Evolutionary conservation across 805 yeast species (phyloP), one percentile per base, ranked within the genome.

Genomic region (Yarrowia osloensis): DNA sequence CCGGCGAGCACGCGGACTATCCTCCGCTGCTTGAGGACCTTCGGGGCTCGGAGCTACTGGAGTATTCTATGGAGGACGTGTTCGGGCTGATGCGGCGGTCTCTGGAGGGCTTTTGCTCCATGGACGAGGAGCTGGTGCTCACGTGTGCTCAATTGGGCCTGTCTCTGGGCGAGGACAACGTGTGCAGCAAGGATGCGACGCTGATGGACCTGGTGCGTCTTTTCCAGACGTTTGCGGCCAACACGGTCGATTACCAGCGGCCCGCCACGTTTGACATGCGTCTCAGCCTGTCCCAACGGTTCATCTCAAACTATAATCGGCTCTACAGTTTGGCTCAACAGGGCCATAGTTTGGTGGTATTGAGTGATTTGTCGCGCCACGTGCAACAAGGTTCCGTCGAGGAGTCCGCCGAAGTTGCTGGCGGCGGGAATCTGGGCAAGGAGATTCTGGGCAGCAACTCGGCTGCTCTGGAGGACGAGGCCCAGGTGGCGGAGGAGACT

Each of bases 161-260:
- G 15, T 47, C 19, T 15, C 35, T 74, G 15, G 71, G 73, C 11
- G 77, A 70, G 67, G 77, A 74, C 47, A 74, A 73, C 46, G 47
- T 70, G 33, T 73, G 72, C 69, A 49, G 70, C 50, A 63, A 62
- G 13, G 75, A 73, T 24, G 67, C 74, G 13, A 71, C 71, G 4
- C 31, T 74, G 8, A 50, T 67, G 13, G 75, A 73, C 54, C 52
- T 74, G 21, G 33, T 71, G 17, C 68, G 66, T 44, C 61, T 73
- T 8, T 70, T 70, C 26, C 49, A 67, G 39, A 71, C 69, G n/a
- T 66, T 71, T 19, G 55, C 65, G 12, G 71, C 67, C 17, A 67
- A 67, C 28, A 63, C 69, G 2, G 63, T 59, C 3, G 70, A 68
- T 12, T 68, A 57, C 5, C 21, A 54, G 42, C 49, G 55, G 29